phyloP scores from a whole-genome alignment of 148 eudicot species.

The Rhododendron simsii region DNA sequence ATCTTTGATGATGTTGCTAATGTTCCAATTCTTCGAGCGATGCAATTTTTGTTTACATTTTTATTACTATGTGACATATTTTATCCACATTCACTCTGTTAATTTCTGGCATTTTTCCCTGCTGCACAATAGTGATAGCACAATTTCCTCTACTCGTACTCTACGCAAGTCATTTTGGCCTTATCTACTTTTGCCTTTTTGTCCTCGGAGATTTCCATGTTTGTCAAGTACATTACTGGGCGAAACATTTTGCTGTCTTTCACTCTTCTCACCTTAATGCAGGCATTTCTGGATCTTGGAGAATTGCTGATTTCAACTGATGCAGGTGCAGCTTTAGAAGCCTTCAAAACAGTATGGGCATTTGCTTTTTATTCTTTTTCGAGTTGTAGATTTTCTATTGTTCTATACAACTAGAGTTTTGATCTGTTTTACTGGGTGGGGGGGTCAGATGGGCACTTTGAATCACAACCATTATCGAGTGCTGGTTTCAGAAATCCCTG shows the following conservation, averaged over 20 bases:
- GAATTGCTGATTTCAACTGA: constrained; percentile 80
- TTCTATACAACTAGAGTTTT: not conserved
- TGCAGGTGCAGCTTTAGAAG: constrained; percentile 84
- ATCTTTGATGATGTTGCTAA: not conserved
- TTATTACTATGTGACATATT: not conserved
- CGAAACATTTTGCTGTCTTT: not conserved
- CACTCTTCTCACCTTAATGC: constrained; percentile 19
- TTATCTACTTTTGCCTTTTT: not conserved
- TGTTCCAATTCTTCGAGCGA: not conserved
- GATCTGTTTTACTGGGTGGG: not conserved
- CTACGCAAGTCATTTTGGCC: not conserved
- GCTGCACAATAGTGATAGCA: not conserved
- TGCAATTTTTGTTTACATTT: not conserved
- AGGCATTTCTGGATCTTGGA: constrained; percentile 94
- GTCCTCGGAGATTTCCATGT: not conserved
- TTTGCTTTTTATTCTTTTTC: not conserved
- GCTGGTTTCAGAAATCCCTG: not conserved
- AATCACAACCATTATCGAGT: not conserved
- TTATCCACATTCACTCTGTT: not conserved
- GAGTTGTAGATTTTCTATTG: not conserved
- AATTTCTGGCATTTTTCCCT: not conserved
- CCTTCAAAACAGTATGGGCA: constrained; percentile 76
- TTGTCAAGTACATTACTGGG: not conserved
- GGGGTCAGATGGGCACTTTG: not conserved
- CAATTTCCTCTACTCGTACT: not conserved